Evolutionary conservation across 257 asterid species (phyloP).

Genomic region (Solanum arcanum): DNA sequence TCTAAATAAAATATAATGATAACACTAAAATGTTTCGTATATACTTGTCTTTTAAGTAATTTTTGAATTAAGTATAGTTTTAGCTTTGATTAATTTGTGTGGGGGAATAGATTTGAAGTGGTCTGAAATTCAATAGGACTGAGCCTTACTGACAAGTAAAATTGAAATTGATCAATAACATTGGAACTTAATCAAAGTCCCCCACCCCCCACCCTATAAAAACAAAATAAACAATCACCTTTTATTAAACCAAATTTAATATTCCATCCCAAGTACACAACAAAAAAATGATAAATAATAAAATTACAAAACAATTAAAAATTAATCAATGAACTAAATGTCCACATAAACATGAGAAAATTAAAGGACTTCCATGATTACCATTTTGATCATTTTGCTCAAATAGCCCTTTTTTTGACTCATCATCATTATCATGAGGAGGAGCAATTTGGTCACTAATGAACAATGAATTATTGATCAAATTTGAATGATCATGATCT

Average conservation of each 20-base stretch:
- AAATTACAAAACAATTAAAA: background rate
- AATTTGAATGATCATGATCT: background rate
- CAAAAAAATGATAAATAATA: background rate
- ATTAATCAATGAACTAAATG: constrained; percentile 19
- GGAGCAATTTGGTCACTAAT: constrained; percentile 39
- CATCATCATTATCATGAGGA: constrained; percentile 12
- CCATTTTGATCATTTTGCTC: background rate
- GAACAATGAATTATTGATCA: constrained; percentile 14
- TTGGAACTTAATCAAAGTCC: too few species aligned
- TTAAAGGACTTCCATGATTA: constrained; percentile 30
- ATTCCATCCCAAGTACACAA: background rate
- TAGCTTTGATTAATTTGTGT: too few species aligned
- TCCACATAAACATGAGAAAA: constrained; percentile 54
- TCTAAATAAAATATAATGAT: too few species aligned
- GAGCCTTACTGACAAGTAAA: too few species aligned
- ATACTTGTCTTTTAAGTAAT: too few species aligned
- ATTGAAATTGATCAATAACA: too few species aligned
- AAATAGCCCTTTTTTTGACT: constrained; percentile 24
- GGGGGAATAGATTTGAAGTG: too few species aligned
- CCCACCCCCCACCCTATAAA: too few species aligned
- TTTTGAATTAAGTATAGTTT: too few species aligned
- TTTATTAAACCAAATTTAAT: background rate
- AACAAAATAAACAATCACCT: background rate
- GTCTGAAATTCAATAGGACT: too few species aligned
- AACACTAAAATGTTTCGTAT: too few species aligned